These are phyloP conservation scores for Debaryomyces nepalensis DNA, from an alignment of 1,139 yeast genomes.

Conservation along the genomic window DNA sequence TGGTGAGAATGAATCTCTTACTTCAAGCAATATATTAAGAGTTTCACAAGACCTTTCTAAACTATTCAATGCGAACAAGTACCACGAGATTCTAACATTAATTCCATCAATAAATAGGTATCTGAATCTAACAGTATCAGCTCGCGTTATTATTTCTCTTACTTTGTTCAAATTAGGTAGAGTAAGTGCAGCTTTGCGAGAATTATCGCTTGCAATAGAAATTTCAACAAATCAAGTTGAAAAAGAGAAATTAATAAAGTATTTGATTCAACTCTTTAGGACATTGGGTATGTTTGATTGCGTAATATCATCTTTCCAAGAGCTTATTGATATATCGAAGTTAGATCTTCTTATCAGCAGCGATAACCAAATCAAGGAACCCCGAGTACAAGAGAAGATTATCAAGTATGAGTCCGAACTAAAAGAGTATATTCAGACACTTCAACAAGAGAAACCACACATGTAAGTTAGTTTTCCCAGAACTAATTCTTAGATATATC, in stretches of 20 bases:
- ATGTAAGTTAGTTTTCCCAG: too few relatives aligned
- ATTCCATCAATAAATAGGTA: conserved; percentile 15
- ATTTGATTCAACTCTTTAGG: conserved; percentile 24
- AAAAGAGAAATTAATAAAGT: conserved; percentile 22
- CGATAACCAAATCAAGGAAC: conserved; percentile 5
- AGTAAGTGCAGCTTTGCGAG: conserved; percentile 29
- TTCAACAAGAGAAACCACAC: background rate
- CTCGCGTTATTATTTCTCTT: conserved; percentile 24
- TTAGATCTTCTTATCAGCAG: conserved; percentile 13
- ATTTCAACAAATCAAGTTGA: conserved; percentile 22
- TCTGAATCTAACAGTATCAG: conserved; percentile 15
- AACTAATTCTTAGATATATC: too few relatives aligned
- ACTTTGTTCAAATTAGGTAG: conserved; percentile 33
- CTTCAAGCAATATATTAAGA: conserved; percentile 10
- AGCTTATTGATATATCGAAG: conserved; percentile 19
- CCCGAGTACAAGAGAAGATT: conserved; percentile 9
- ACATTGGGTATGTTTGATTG: conserved; percentile 21
- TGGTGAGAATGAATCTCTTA: conserved; percentile 7
- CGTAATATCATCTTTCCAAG: conserved; percentile 18
- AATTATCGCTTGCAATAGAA: conserved; percentile 34
- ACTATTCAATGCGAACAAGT: conserved; percentile 13
- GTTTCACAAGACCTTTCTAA: conserved; percentile 15
- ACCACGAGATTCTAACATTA: conserved; percentile 16
- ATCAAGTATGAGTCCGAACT: conserved; percentile 12
- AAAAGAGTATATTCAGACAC: background rate